Base-by-base conservation (phyloP, 495 filamentous ascomycete genomes). In the Annulohypoxylon nitens region DNA sequence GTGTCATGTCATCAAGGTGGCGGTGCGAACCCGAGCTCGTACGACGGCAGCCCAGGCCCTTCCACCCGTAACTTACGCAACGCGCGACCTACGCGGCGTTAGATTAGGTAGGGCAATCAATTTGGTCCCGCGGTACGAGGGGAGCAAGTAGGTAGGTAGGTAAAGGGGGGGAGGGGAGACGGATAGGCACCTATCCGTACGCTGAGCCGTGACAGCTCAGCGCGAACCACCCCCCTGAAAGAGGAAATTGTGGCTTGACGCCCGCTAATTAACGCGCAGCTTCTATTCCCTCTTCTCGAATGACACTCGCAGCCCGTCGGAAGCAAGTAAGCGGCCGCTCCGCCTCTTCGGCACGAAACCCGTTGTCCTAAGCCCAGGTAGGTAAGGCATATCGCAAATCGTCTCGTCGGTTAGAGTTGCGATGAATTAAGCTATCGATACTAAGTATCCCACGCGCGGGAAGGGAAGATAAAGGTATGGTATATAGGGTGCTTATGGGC, bases 1-100 rank as follows among this genome's bases (percentile, higher is more conserved):
- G 26, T 45, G 48, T 61, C 66, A 69, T 47, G 50, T 51, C 59
- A 39, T 20, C 26, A 10, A 37, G 11, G 53, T 37, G 57, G 8
- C 68, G 51, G 62, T 66, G 10, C 16, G 34, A 71, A 50, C 58
- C 67, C 60, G 60, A 59, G 34, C 67, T 39, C 33, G n/a, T 20
- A 16, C 53, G 20, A 43, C 39, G 7, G 11, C 12, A 60, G 55
- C 11, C 64, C 43, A 64, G 43, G 14, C 61, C 45, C 4, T 64
- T 63, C 67, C 59, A 50, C 37, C 51, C 43, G 33, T 25, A 51
- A 5, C 30, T 50, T 41, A 23, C 37, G 37, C 37, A 41, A 23
- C 37, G 37, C 12, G 12, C 37, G 39, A 67, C 43, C 4, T 47
- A 47, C n/a, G 26, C 30, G 16, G 53, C 33, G 16, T n/a, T 36